These are phyloP conservation scores for Dactylonectria macrodidyma DNA, from an alignment of 2,329 filamentous ascomycete species.

Conservation along the genomic window DNA sequence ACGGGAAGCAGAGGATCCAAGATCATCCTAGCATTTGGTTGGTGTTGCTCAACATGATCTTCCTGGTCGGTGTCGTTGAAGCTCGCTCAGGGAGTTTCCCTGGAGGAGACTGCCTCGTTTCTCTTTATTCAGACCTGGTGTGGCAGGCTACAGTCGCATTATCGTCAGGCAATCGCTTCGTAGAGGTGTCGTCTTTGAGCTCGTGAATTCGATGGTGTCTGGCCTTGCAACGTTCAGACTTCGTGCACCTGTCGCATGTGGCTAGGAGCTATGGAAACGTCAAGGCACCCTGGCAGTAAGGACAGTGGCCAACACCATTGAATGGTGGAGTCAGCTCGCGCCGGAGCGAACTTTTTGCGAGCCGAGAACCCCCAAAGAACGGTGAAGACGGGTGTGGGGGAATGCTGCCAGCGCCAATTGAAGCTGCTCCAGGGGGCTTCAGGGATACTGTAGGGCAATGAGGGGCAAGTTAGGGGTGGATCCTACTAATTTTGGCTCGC, in stretches of 20 bases:
- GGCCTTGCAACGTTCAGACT: conserved; percentile 36
- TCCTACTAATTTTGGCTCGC: background rate
- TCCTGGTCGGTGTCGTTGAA: conserved; percentile 37
- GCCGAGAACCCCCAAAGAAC: conserved; percentile 36
- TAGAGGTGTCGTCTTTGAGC: conserved; percentile 18
- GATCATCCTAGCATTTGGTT: conserved; percentile 78
- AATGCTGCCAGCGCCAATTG: background rate
- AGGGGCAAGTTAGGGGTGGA: background rate
- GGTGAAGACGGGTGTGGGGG: conserved; percentile 16
- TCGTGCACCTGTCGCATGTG: conserved; percentile 49
- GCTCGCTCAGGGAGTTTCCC: conserved; percentile 36
- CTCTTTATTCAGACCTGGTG: conserved; percentile 16
- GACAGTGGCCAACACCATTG: conserved; percentile 30
- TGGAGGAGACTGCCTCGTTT: conserved; percentile 28
- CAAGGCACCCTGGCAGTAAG: conserved; percentile 35
- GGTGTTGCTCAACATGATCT: conserved; percentile 53
- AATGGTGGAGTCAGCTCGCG: conserved; percentile 38
- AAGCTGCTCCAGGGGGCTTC: conserved; percentile 9
- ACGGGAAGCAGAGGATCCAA: conserved; percentile 91
- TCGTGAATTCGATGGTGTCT: conserved; percentile 24
- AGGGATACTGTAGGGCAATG: conserved; percentile 1
- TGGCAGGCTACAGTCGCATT: conserved; percentile 37
- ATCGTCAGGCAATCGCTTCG: conserved; percentile 20
- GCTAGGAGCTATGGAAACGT: conserved; percentile 43
- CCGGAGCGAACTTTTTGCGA: conserved; percentile 50